Evolutionary conservation across 2,329 filamentous ascomycete genomes (phyloP), one percentile per base, ranked within the genome.

Genomic region (Trichoderma hamatum): DNA sequence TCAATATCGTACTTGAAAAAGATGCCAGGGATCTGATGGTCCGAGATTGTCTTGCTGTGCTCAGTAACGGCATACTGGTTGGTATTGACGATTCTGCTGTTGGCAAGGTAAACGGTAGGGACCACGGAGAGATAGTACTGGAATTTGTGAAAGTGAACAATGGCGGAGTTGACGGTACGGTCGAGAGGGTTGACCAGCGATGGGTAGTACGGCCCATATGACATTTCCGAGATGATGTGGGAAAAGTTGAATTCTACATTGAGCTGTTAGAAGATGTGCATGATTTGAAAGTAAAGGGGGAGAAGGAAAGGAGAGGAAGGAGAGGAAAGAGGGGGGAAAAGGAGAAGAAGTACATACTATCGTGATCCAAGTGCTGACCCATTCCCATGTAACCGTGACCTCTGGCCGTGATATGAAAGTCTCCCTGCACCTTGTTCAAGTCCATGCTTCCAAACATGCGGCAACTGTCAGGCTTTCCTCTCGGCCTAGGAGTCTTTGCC

Each of bases 1-100:
- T 99, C 96, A 74, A 99, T 97, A 78, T 98, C 95, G 82, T 97
- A 99, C 83, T 98, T 99, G 86, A 99, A 92, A 79, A 98, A 99
- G 71, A 99, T 89, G 36, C 96, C 96, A 0, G 96, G 96, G 0
- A 97, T 88, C 69, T 84, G 72, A 74, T 84, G 89, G 75, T 96
- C 91, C 67, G 85, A 83, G 52, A 96, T 86, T 43, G 84, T 82
- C 75, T 90, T 88, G 74, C 87, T 91, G 83, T 98, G 94, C 77
- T 94, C 93, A 0, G 94, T 98, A 0, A 97, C 96, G 70, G 95
- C 96, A 83, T 99, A 99, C 81, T 99, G 96, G 84, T 99, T 99
- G 19, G 96, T 98, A 80, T 91, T 88, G 77, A 99, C 89, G 66
- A 89, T 90, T 75, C 87, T 86, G 36, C 80, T 78, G 58, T 84